phyloP scores from a whole-genome alignment of 2,329 filamentous ascomycete genomes.

The Thelonectria blattea region DNA sequence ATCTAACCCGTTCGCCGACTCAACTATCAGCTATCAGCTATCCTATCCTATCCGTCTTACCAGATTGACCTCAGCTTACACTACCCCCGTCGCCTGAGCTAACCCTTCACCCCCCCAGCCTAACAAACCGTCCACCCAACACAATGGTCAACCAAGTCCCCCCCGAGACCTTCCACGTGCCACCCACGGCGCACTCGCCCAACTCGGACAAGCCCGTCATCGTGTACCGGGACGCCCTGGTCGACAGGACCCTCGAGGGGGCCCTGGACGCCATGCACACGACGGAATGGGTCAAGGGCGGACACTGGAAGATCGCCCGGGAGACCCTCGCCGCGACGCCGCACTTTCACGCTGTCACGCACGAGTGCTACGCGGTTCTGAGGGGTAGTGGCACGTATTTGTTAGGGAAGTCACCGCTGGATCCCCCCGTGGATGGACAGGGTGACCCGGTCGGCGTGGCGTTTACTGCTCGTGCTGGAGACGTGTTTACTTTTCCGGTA shows the following conservation, averaged over 20 bases:
- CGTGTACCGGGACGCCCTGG: background rate
- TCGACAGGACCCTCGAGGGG: background rate
- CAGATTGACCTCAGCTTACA: too few species aligned
- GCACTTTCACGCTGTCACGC: slow-evolving; percentile 1
- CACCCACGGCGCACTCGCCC: background rate
- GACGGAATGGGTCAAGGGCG: background rate
- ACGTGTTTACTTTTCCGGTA: slow-evolving; percentile 10
- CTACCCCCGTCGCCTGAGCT: too few species aligned
- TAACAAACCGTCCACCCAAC: too few species aligned
- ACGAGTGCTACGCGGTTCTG: slow-evolving; percentile 1
- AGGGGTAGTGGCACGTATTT: background rate
- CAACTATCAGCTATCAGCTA: too few species aligned
- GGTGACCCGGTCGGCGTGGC: background rate
- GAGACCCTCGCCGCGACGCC: background rate
- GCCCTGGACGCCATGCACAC: background rate
- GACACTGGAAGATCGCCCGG: background rate
- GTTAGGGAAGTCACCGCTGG: slow-evolving; percentile 1
- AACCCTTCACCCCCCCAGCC: too few species aligned
- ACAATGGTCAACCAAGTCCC: background rate
- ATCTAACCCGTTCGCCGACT: too few species aligned
- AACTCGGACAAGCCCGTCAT: background rate
- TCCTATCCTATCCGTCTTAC: too few species aligned
- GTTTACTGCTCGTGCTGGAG: background rate
- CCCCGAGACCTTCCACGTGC: background rate
- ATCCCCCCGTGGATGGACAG: background rate